These are phyloP conservation scores for Mortierella sp. DNA, from an alignment of 371 early-diverging fungal species.

Conservation along the genomic window DNA sequence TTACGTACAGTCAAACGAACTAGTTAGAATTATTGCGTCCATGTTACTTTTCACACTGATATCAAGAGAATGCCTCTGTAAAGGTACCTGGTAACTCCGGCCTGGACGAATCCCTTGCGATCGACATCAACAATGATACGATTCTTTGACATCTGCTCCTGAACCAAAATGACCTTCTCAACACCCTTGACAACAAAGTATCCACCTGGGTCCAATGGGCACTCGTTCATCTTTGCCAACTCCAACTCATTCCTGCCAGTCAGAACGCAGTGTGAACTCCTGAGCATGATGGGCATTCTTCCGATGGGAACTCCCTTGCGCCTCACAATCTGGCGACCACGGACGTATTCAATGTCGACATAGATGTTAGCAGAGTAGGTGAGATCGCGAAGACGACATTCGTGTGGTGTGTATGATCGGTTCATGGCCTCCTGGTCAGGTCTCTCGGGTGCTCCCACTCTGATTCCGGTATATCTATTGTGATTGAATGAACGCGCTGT, in stretches of 20 bases:
- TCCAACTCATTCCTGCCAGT: constrained; percentile 84
- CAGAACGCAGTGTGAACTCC: constrained; percentile 92
- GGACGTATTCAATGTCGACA: constrained; percentile 98
- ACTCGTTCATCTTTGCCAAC: constrained; percentile 92
- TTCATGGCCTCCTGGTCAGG: constrained; percentile 84
- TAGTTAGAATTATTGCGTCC: not conserved
- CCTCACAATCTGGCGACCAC: constrained; percentile 90
- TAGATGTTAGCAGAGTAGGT: constrained; percentile 97
- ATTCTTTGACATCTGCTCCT: constrained; percentile 99
- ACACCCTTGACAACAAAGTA: constrained; percentile 99
- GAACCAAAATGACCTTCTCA: constrained; percentile 99
- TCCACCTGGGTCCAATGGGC: constrained; percentile 99
- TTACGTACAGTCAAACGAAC: not conserved
- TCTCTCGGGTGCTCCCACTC: constrained; percentile 91
- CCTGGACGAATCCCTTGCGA: constrained; percentile 85
- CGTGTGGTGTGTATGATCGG: constrained; percentile 95
- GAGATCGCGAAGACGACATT: constrained; percentile 99
- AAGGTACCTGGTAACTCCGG: constrained; percentile 81
- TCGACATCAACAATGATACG: constrained; percentile 99
- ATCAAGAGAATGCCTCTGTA: not conserved
- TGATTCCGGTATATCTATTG: constrained; percentile 90
- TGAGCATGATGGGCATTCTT: constrained; percentile 99
- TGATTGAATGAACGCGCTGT: constrained; percentile 8
- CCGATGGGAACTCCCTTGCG: constrained; percentile 95
- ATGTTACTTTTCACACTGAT: not conserved